These are phyloP conservation scores for Aegilops longissima DNA, from an alignment of 176 grass and related monocot species.

Conservation along the genomic window DNA sequence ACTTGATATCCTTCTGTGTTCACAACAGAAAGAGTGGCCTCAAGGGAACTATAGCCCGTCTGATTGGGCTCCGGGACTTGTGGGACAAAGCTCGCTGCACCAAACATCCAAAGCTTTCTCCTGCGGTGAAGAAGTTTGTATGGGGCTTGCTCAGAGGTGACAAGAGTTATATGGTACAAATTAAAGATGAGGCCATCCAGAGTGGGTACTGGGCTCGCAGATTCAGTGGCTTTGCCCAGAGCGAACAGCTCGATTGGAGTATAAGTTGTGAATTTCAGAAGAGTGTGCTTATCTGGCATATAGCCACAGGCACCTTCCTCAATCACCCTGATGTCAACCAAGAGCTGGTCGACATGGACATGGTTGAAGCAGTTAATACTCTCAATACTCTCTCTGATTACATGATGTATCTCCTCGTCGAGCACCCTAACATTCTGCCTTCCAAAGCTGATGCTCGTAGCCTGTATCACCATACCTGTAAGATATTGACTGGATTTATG, in stretches of 20 bases:
- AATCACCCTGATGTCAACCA: not conserved
- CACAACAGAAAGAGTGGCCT: not conserved
- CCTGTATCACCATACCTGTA: too few relatives aligned
- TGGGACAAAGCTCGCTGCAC: too few relatives aligned
- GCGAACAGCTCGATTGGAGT: not conserved
- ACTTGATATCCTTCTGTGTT: too few relatives aligned
- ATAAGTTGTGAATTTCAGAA: not conserved
- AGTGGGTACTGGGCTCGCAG: not conserved
- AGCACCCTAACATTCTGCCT: too few relatives aligned
- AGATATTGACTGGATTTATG: too few relatives aligned
- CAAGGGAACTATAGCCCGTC: not conserved
- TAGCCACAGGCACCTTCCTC: not conserved
- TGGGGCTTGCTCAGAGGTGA: not conserved
- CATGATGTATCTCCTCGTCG: too few relatives aligned
- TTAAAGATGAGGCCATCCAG: not conserved
- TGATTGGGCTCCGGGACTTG: not conserved
- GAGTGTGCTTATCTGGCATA: not conserved
- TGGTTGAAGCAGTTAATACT: too few relatives aligned
- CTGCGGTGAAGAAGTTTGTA: not conserved
- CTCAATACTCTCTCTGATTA: too few relatives aligned
- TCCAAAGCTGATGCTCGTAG: too few relatives aligned
- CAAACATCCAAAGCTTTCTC: not conserved
- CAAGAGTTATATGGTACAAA: not conserved
- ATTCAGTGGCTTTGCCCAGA: not conserved
- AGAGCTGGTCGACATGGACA: too few relatives aligned